Percentiles rank a stretch among this genome's conserved stretches.
Conservation (phyloP, 495 filamentous ascomycete genomes). For the Parachaetomium inaequale region DNA sequence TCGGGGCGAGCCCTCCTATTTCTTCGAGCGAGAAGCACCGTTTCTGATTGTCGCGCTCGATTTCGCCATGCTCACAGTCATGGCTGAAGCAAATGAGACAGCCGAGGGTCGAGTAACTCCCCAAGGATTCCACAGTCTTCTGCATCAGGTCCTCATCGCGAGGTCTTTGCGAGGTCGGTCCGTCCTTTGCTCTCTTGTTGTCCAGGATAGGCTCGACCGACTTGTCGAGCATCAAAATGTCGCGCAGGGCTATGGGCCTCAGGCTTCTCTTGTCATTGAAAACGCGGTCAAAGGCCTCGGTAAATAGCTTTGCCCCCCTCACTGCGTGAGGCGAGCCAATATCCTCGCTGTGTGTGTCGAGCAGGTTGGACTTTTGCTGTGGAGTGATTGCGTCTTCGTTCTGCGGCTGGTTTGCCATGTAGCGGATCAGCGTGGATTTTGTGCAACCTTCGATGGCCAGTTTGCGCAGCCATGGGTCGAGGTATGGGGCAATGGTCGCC, state of each 20-base stretch:
- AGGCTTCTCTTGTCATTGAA: slow-evolving; percentile 30
- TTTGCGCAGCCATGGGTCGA: slow-evolving; percentile 43
- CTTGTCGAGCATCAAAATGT: slow-evolving; percentile 45
- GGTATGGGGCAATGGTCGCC: slow-evolving; percentile 40
- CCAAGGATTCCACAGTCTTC: slow-evolving; percentile 38
- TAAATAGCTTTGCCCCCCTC: slow-evolving; percentile 38
- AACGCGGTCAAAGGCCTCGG: slow-evolving; percentile 44
- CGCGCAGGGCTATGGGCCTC: slow-evolving; percentile 36
- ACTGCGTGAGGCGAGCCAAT: slow-evolving; percentile 34
- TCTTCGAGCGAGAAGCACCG: slow-evolving; percentile 42
- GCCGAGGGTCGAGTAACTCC: slow-evolving; percentile 44
- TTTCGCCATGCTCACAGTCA: slow-evolving; percentile 50
- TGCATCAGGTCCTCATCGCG: slow-evolving; percentile 25
- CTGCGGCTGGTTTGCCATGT: slow-evolving; percentile 39
- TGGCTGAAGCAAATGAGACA: slow-evolving; percentile 48
- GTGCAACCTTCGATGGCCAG: slow-evolving; percentile 43
- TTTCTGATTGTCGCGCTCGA: slow-evolving; percentile 44
- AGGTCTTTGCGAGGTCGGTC: slow-evolving; percentile 30
- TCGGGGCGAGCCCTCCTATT: slow-evolving; percentile 24
- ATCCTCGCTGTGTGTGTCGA: slow-evolving; percentile 38
- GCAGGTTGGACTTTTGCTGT: slow-evolving; percentile 41
- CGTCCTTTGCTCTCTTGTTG: slow-evolving; percentile 46
- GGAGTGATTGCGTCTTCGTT: slow-evolving; percentile 42
- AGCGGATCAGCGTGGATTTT: slow-evolving; percentile 43
- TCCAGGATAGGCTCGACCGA: slow-evolving; percentile 43